These are phyloP conservation scores for Brassica incana DNA, from an alignment of 345 rosid species.

Conservation along the genomic window DNA sequence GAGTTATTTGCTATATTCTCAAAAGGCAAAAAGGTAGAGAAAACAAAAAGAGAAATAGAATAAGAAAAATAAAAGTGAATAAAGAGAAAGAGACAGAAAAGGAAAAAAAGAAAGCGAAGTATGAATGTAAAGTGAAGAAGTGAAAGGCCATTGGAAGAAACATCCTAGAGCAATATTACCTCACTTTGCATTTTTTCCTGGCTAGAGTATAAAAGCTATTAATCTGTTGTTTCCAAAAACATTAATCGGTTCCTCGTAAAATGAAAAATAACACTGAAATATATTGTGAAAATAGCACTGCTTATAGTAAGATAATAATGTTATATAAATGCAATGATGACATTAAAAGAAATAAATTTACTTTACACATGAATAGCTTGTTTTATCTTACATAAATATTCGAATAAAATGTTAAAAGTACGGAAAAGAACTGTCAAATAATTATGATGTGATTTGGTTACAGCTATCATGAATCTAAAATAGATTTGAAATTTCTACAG, in stretches of 20 bases:
- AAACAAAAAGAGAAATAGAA: constrained; percentile 51
- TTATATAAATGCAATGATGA: constrained; percentile 1
- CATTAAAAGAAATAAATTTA: background rate
- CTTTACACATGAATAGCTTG: background rate
- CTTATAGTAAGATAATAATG: background rate
- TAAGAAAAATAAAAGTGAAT: constrained; percentile 33
- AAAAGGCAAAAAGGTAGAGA: constrained; percentile 26
- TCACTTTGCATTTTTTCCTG: constrained; percentile 32
- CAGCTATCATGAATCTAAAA: background rate
- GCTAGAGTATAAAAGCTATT: constrained; percentile 5
- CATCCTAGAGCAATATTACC: constrained; percentile 23
- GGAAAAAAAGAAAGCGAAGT: constrained; percentile 48
- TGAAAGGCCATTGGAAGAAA: constrained; percentile 17
- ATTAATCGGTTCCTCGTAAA: constrained; percentile 16
- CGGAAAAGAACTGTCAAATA: background rate
- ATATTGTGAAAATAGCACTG: background rate
- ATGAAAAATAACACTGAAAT: background rate
- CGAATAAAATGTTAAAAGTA: background rate
- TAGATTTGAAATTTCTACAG: background rate
- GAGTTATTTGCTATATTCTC: constrained; percentile 2
- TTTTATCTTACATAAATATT: background rate
- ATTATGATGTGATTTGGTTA: constrained; percentile 1
- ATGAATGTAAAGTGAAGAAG: constrained; percentile 40
- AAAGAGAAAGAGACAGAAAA: constrained; percentile 24
- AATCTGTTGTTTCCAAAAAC: background rate